phyloP scores from a whole-genome alignment of 768 basidiomycete species.

The Podaxis pistillaris region DNA sequence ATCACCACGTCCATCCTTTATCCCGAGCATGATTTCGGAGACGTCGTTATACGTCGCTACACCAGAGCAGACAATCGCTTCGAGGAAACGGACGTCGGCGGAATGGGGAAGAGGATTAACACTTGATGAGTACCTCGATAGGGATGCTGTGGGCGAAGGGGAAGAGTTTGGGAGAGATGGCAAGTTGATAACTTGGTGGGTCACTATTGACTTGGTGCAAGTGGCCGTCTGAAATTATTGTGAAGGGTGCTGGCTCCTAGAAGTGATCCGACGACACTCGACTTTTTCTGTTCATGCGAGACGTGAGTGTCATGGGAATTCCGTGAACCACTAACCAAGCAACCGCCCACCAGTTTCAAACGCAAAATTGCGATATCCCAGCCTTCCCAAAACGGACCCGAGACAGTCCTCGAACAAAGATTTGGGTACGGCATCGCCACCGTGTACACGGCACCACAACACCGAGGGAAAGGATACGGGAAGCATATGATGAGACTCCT shows the following conservation, averaged over 20 bases:
- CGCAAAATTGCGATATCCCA: slow-evolving; percentile 29
- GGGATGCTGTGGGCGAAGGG: slow-evolving; percentile 37
- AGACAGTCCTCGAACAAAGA: slow-evolving; percentile 26
- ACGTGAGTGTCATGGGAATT: slow-evolving; percentile 40
- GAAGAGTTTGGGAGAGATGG: slow-evolving; percentile 45
- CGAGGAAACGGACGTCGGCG: slow-evolving; percentile 28
- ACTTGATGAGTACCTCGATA: slow-evolving; percentile 44
- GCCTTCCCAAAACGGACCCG: slow-evolving; percentile 7
- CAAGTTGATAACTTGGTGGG: slow-evolving; percentile 50
- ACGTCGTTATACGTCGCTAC: slow-evolving; percentile 36
- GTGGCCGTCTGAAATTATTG: background rate
- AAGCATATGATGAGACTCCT: slow-evolving; percentile 63
- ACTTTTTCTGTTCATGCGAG: slow-evolving; percentile 61
- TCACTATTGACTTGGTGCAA: background rate
- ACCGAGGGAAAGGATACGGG: slow-evolving; percentile 57
- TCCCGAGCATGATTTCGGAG: slow-evolving; percentile 7
- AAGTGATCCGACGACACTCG: slow-evolving; percentile 44
- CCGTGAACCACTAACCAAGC: background rate
- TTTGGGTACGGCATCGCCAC: slow-evolving; percentile 52
- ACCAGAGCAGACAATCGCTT: slow-evolving; percentile 39
- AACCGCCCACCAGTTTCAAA: slow-evolving; percentile 23
- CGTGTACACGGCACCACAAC: slow-evolving; percentile 50
- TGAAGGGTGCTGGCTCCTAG: slow-evolving; percentile 59
- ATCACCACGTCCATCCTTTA: background rate
- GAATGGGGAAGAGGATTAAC: slow-evolving; percentile 45